Conservation (phyloP, 2,329 filamentous ascomycete genomes). For the Ciborinia camelliae region DNA sequence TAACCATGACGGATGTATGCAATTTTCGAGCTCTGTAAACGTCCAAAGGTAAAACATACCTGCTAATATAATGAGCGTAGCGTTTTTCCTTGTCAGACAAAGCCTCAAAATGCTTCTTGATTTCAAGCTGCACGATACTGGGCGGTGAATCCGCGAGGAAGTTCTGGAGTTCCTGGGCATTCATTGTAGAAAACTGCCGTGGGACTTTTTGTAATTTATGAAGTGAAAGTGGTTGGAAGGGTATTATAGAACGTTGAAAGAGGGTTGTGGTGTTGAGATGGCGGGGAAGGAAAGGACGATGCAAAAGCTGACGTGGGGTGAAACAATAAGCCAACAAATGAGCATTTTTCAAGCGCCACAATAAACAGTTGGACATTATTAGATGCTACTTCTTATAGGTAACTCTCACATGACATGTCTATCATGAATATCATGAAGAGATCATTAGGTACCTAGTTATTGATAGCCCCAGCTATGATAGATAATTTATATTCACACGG, state of each 20-base stretch:
- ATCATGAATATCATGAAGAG: too few relatives aligned
- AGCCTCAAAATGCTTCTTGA: constrained; percentile 88
- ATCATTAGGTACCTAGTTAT: too few relatives aligned
- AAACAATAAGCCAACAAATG: constrained; percentile 13
- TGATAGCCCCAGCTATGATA: not conserved
- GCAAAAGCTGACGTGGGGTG: constrained; percentile 18
- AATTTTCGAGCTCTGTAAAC: not conserved
- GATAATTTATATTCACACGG: constrained; percentile 5
- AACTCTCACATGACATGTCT: not conserved
- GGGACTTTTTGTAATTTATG: constrained; percentile 28
- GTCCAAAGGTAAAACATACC: constrained; percentile 46
- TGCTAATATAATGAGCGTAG: constrained; percentile 88
- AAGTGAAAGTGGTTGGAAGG: constrained; percentile 26
- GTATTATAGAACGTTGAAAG: constrained; percentile 13
- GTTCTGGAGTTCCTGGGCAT: constrained; percentile 61
- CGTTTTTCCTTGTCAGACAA: constrained; percentile 74
- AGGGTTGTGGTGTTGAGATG: not conserved
- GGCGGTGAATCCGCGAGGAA: constrained; percentile 92
- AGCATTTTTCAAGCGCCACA: constrained; percentile 5
- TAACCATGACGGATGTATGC: not conserved
- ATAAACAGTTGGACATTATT: constrained; percentile 12
- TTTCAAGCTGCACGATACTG: constrained; percentile 79
- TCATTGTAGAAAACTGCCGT: constrained; percentile 44
- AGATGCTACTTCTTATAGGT: not conserved
- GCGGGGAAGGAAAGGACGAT: constrained; percentile 7